Conservation (phyloP, 2,329 filamentous ascomycete genomes). For the Pseudopyricularia cyperi region DNA sequence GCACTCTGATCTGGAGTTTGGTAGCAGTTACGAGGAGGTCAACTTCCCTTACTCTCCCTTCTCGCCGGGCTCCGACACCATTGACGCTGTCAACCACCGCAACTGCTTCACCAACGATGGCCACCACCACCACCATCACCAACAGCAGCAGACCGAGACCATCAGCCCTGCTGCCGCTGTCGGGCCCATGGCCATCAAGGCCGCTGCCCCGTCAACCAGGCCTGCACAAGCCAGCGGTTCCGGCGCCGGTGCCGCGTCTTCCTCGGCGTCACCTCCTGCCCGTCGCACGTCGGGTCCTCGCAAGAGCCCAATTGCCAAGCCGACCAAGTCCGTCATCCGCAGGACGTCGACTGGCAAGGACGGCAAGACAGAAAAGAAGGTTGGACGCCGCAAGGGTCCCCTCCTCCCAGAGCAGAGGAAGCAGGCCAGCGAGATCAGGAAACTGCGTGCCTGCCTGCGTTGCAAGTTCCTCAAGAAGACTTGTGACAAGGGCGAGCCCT, state of each 20-base stretch:
- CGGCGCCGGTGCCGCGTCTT: conserved; percentile 36
- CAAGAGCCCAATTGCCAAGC: conserved; percentile 70
- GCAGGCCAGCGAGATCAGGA: conserved; percentile 93
- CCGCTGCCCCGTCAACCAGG: conserved; percentile 42
- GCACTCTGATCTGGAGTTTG: conserved; percentile 57
- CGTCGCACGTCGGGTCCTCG: conserved; percentile 58
- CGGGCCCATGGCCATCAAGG: conserved; percentile 57
- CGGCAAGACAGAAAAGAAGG: conserved; percentile 84
- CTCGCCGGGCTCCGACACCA: conserved; percentile 69
- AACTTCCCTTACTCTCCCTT: conserved; percentile 63
- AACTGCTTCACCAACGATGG: conserved; percentile 49
- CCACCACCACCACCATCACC: conserved; percentile 21
- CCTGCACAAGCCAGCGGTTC: conserved; percentile 48
- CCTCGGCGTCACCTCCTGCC: conserved; percentile 48
- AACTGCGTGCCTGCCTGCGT: conserved; percentile 80
- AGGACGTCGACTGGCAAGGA: conserved; percentile 60
- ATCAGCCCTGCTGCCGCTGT: conserved; percentile 58
- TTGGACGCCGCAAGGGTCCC: conserved; percentile 80
- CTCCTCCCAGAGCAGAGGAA: conserved; percentile 88
- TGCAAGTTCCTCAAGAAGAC: conserved; percentile 99
- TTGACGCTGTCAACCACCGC: conserved; percentile 47
- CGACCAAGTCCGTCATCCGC: conserved; percentile 72
- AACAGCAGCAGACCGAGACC: conserved; percentile 30
- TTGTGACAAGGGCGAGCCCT: conserved; percentile 89
- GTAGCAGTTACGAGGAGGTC: conserved; percentile 67